phyloP scores from a whole-genome alignment of 2,329 filamentous ascomycete species.

The Penicillium sp. region DNA sequence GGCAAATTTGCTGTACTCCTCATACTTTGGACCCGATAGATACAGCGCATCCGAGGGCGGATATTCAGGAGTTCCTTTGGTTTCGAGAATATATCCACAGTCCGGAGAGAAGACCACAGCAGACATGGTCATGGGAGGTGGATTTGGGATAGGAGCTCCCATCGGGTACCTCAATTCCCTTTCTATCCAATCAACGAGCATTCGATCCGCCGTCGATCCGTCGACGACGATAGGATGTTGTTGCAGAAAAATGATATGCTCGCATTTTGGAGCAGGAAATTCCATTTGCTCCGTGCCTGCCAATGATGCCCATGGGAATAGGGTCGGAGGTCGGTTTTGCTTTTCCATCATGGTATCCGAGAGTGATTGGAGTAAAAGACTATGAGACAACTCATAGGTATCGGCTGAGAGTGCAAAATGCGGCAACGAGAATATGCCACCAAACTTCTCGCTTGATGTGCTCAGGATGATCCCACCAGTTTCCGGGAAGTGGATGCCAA shows the following conservation, averaged over 20 bases:
- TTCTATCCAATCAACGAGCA: slow-evolving; percentile 58
- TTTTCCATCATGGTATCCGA: slow-evolving; percentile 65
- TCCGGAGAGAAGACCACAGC: slow-evolving; percentile 68
- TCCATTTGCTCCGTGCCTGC: slow-evolving; percentile 54
- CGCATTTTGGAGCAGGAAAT: slow-evolving; percentile 74
- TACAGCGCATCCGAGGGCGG: slow-evolving; percentile 57
- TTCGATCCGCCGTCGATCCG: slow-evolving; percentile 33
- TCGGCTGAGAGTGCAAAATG: slow-evolving; percentile 71
- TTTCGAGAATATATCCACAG: slow-evolving; percentile 68
- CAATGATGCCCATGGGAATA: slow-evolving; percentile 76
- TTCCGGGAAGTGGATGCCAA: slow-evolving; percentile 85
- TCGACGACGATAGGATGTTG: slow-evolving; percentile 47
- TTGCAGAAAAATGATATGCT: slow-evolving; percentile 86
- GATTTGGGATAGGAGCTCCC: slow-evolving; percentile 57
- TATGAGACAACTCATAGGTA: slow-evolving; percentile 61
- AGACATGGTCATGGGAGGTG: slow-evolving; percentile 61
- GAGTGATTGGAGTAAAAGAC: slow-evolving; percentile 74
- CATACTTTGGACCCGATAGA: slow-evolving; percentile 61
- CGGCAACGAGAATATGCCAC: slow-evolving; percentile 87
- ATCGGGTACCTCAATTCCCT: slow-evolving; percentile 63
- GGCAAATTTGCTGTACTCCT: slow-evolving; percentile 58
- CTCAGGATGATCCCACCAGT: slow-evolving; percentile 79
- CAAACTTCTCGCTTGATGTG: slow-evolving; percentile 91
- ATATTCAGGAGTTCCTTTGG: slow-evolving; percentile 61
- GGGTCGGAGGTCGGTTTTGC: slow-evolving; percentile 62